phyloP scores from a whole-genome alignment of 345 rosid species.

The Aegle marmelos region DNA sequence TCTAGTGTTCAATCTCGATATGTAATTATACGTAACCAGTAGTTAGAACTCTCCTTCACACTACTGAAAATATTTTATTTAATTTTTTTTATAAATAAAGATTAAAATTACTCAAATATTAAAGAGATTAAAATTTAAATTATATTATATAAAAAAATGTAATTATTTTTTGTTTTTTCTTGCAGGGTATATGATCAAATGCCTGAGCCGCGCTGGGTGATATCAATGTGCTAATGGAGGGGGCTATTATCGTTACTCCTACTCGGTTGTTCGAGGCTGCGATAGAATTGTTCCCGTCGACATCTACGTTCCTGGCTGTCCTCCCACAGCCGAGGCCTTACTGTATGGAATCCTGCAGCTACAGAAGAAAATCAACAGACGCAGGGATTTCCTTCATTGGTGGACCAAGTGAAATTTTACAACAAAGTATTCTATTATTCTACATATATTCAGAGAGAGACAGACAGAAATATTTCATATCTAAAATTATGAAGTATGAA shows the following conservation, averaged over 20 bases:
- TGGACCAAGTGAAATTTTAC: slow-evolving; percentile 54
- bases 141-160: too few species aligned
- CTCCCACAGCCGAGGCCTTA: slow-evolving; percentile 94
- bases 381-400: slow-evolving; percentile 92
- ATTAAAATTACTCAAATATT: too few species aligned
- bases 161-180: slow-evolving; percentile 4
- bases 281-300: slow-evolving; percentile 97
- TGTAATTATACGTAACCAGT: too few species aligned
- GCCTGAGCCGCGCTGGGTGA: slow-evolving; percentile 98
- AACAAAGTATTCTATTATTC: too few species aligned
- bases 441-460: too few species aligned
- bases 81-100: too few species aligned
- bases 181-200: slow-evolving; percentile 93
- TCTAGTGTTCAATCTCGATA: too few species aligned
- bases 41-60: too few species aligned
- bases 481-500: too few species aligned
- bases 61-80: too few species aligned
- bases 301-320: slow-evolving; percentile 94
- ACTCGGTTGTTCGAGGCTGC: slow-evolving; percentile 93
- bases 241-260: slow-evolving; percentile 94
- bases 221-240: slow-evolving; percentile 97
- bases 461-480: too few species aligned
- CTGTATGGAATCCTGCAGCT: slow-evolving; percentile 90
- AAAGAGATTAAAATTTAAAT: too few species aligned
- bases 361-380: slow-evolving; percentile 94